Base-by-base conservation (phyloP, 352 stramenopile genomes). In the Thalassiosira oceanica region DNA sequence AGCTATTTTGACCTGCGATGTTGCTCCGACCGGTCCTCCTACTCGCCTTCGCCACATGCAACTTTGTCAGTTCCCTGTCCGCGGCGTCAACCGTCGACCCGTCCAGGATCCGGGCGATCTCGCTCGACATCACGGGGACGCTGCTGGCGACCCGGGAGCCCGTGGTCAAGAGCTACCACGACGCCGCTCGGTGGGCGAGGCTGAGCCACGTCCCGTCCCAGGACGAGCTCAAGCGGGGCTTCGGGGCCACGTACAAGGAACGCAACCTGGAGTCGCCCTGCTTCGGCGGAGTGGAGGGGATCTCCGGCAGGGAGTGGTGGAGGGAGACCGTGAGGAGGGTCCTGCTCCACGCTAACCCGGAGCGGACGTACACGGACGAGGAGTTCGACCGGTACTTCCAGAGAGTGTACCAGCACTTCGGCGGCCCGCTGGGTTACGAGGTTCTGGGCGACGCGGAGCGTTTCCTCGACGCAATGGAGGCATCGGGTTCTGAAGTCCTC, bases 341-440 rank as follows among this genome's bases (percentile, higher is more conserved):
- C 18, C 44, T 63, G 44, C 20, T 60, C 56, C 37, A 67, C 39
- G 43, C 42, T 18, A 65, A 63, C 16, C 45, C 42, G 26, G 52
- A 55, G n/a, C 43, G 43, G 37, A 28, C 16, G 15, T 58, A 58
- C 26, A 58, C 18, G 10, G 45, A 51, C 23, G 24, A 58, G 21
- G 57, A 67, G 23, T 67, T 57, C 20, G 61, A 73, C 41, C 18
- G 61, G 41, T 62, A 65, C 44, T 73, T 73, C 36, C 15, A 45
- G 37, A 16, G 61, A 24, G 61, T 73, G 2, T 73, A 73, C 42
- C 45, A 58, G 21, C 52, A 65, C 23, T 73, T 67, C 41, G 61
- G 52, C 11, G 51, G 31, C 16, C 53, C 52, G 10, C 41, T 24
- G 6, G 54, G 50, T 1, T 73, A 73, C 15, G 36, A 31, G 45